Evolutionary conservation across 441 rosid genomes (phyloP).

Genomic region (Manihot esculenta): DNA sequence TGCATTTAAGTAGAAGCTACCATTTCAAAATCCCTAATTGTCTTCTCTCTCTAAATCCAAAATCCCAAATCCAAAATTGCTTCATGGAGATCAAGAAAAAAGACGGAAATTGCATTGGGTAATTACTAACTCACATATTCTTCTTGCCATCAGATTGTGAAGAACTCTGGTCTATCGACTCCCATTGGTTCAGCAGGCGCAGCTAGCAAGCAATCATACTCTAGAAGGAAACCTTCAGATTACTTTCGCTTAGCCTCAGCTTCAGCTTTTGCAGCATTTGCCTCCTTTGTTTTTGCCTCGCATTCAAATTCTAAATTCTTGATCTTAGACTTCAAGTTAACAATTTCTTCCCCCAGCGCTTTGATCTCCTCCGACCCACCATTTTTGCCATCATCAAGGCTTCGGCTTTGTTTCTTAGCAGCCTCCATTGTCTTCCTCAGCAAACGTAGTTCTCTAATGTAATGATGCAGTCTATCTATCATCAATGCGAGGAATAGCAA

Average conservation of each 20-base stretch:
- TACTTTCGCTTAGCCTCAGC: slow-evolving; percentile 64
- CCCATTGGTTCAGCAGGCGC: slow-evolving; percentile 66
- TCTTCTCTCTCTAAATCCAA: background rate
- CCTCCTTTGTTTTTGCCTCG: slow-evolving; percentile 49
- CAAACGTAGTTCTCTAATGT: slow-evolving; percentile 72
- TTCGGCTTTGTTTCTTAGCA: slow-evolving; percentile 63
- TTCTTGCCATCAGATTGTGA: slow-evolving; percentile 53
- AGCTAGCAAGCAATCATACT: slow-evolving; percentile 64
- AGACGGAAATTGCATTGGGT: background rate
- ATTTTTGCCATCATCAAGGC: slow-evolving; percentile 55
- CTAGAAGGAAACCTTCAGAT: slow-evolving; percentile 66
- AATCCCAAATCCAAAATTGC: background rate
- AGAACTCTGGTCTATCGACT: slow-evolving; percentile 40
- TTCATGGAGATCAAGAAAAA: background rate
- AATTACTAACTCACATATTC: slow-evolving; percentile 32
- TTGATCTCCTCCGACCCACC: slow-evolving; percentile 47
- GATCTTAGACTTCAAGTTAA: slow-evolving; percentile 40
- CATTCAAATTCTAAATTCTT: slow-evolving; percentile 51
- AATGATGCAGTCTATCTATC: slow-evolving; percentile 85
- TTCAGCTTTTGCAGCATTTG: slow-evolving; percentile 51
- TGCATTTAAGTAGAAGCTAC: background rate
- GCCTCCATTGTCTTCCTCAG: slow-evolving; percentile 78
- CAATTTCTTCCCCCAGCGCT: slow-evolving; percentile 48
- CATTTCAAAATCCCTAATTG: background rate
- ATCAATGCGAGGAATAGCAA: slow-evolving; percentile 67